Conservation (phyloP, 768 basidiomycete genomes). For the Saitozyma sp. region DNA sequence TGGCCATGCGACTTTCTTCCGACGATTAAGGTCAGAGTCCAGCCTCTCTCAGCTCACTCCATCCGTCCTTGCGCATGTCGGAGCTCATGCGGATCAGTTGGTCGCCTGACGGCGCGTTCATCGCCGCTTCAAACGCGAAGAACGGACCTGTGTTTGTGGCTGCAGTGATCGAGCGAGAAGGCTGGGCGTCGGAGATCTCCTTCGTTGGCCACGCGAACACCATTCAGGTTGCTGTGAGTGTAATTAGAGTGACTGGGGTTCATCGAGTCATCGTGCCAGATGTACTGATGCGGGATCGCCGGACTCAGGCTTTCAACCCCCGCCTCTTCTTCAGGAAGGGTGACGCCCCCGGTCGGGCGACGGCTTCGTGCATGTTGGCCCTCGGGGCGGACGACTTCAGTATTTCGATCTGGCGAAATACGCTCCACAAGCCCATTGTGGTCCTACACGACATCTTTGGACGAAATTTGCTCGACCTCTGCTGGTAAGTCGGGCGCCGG, state of each 20-base stretch:
- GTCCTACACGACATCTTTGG: constrained; percentile 94
- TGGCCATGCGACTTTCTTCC: constrained; percentile 91
- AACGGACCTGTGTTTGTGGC: constrained; percentile 98
- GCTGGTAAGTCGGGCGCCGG: constrained; percentile 65
- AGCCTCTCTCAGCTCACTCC: not conserved
- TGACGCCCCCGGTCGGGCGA: constrained; percentile 56
- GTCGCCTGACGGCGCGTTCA: constrained; percentile 99
- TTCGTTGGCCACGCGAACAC: constrained; percentile 97
- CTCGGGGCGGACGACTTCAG: constrained; percentile 91
- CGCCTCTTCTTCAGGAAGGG: constrained; percentile 85
- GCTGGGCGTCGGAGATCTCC: constrained; percentile 86
- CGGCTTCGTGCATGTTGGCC: constrained; percentile 57
- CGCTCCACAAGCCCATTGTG: constrained; percentile 81
- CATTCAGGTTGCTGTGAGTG: constrained; percentile 84
- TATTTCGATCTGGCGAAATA: constrained; percentile 95
- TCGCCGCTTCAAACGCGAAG: constrained; percentile 95
- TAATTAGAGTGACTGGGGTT: not conserved
- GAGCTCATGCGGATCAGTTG: constrained; percentile 61
- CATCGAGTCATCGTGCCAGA: not conserved
- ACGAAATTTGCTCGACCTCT: constrained; percentile 89
- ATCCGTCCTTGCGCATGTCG: not conserved
- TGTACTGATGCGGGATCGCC: too few species aligned
- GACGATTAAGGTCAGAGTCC: constrained; percentile 70
- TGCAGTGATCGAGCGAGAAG: constrained; percentile 80
- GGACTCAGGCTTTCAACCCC: constrained; percentile 78